Conservation (phyloP, 768 basidiomycete genomes). For the Tylopilus plumbeoviolaceoides region DNA sequence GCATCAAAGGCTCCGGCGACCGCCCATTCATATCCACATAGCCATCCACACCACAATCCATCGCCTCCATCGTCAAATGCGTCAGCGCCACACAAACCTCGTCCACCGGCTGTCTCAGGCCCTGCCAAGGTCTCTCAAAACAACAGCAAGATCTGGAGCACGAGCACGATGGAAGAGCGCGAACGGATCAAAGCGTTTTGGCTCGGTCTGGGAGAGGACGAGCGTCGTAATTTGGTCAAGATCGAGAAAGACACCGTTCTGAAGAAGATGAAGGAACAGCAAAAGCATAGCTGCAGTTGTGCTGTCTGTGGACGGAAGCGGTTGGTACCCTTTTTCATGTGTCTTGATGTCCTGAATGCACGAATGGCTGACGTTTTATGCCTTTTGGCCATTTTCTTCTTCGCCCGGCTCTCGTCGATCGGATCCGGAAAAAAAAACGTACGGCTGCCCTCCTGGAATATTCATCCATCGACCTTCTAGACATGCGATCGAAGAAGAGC, state of each 20-base stretch:
- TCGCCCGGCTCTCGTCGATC: conserved; percentile 15
- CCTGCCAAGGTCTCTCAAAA: conserved; percentile 31
- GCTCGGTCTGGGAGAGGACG: conserved; percentile 88
- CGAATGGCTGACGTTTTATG: conserved; percentile 19
- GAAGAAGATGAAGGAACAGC: conserved; percentile 99
- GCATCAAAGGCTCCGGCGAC: conserved; percentile 57
- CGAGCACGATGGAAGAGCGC: conserved; percentile 86
- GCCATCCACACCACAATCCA: conserved; percentile 53
- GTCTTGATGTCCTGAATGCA: conserved; percentile 14
- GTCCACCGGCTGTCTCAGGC: conserved; percentile 27
- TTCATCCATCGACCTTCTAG: conserved; percentile 38
- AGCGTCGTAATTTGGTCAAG: conserved; percentile 88
- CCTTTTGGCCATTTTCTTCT: conserved; percentile 22
- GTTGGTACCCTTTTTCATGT: conserved; percentile 47
- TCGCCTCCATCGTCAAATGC: conserved; percentile 37
- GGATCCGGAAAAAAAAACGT: conserved; percentile 16
- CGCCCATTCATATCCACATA: conserved; percentile 46
- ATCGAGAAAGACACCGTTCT: conserved; percentile 98
- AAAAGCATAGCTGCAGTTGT: conserved; percentile 93
- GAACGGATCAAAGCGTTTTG: conserved; percentile 98
- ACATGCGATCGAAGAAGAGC: conserved; percentile 98
- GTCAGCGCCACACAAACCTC: conserved; percentile 30
- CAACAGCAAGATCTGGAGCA: conserved; percentile 91
- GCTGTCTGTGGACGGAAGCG: conserved; percentile 97
- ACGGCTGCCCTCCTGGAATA: conserved; percentile 5